A percentile compares a stretch with the other conserved stretches of the same genome.
Evolutionary conservation across 2,329 filamentous ascomycete species (phyloP).

Genomic region (Decorospora gaudefroyi): DNA sequence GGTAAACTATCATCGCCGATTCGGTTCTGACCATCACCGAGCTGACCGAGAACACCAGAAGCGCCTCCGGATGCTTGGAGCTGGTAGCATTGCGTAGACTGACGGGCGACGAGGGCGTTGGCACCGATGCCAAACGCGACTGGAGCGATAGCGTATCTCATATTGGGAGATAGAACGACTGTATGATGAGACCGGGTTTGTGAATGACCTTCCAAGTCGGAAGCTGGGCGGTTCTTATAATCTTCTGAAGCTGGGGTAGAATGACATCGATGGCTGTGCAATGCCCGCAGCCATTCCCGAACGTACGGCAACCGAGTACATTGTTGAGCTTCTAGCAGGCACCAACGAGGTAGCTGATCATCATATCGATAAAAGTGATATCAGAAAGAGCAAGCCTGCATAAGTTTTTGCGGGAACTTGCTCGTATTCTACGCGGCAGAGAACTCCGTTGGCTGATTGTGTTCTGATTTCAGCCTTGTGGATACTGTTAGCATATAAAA

Average conservation of each 20-base stretch:
- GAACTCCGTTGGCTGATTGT: not conserved
- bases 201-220: not conserved
- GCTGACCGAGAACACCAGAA: conserved; percentile 61
- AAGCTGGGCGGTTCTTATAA: conserved; percentile 4
- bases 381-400: conserved; percentile 14
- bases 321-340: conserved; percentile 10
- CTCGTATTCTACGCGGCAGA: not conserved
- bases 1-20: conserved; percentile 58
- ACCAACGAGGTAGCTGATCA: not conserved
- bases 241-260: not conserved
- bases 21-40: conserved; percentile 65
- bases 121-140: conserved; percentile 28
- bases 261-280: conserved; percentile 14
- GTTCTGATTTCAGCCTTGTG: conserved; percentile 1
- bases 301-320: not conserved
- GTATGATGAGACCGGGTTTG: conserved; percentile 1
- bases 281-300: not conserved
- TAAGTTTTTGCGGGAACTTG: conserved; percentile 10
- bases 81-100: conserved; percentile 25
- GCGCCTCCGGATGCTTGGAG: conserved; percentile 33
- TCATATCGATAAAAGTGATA: conserved; percentile 21
- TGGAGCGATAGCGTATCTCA: conserved; percentile 31
- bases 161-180: conserved; percentile 15
- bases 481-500: not conserved
- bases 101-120: conserved; percentile 29